Evolutionary conservation across 495 filamentous ascomycete genomes (phyloP), one percentile per base, ranked within the genome.

Genomic region (Tuber aestivum): DNA sequence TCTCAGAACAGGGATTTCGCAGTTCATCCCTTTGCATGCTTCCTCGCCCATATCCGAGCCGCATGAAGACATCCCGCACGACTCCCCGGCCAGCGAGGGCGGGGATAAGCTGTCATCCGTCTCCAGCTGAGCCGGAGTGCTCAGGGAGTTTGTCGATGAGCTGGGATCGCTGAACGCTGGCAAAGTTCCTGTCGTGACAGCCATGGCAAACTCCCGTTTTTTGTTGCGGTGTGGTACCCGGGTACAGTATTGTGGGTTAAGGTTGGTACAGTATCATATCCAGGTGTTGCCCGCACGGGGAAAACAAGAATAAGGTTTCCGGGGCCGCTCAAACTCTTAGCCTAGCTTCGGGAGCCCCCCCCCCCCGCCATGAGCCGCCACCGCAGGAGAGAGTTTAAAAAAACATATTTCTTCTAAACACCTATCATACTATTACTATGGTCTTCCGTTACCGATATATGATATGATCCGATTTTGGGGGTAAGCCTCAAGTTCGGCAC

Each of bases 61-160:
- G 32, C 56, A 65, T 6, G 56, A 35, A 12, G 56, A 65, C 56
- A 65, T 65, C 56, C 56, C 56, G 56, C 56, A 65, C 27, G 56
- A 20, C 56, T 18, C 56, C 56, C 27, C 56, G 27, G n/a, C 56
- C 14, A 35, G 56, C 6, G 56, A 65, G 56, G 56, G 27, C 5
- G 56, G 56, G 76, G 10, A 45, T 35, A 65, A 65, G 56, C 27
- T 20, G 27, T 65, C 56, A 65, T 65, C 56, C 56, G 56, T 65
- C 27, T 65, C 56, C 56, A 35, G 27, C 56, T 65, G 27, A 20
- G 56, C 1, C 56, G 56, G 56, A 16, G 56, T 35, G 27, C 27
- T 65, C 27, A 18, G 14, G 27, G 56, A 65, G 56, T 65, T 65
- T 65, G 56, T 65, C 27, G 56, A 65, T 14, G 56, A 65, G 14